Base-by-base conservation (phyloP, 768 basidiomycete species). In the Rhodotorula graminis region DNA sequence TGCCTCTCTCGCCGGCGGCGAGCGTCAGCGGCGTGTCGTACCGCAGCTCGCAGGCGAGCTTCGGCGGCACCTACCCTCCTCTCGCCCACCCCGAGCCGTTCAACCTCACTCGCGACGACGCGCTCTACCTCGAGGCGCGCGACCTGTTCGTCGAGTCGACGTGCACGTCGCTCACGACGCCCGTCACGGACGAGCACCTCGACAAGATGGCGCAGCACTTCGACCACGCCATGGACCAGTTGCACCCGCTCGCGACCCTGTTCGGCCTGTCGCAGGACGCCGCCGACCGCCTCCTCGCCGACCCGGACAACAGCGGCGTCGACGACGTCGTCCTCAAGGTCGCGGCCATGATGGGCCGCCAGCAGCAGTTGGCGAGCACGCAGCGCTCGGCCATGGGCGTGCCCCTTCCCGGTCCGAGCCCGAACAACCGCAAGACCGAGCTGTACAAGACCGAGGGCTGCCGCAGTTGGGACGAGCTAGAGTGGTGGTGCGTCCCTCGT, bases 401-500 rank as follows among this genome's bases (percentile, higher is more conserved):
- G 9, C 18, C 33, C 29, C 37, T 69, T 3, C 84, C 83, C 60
- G 91, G 91, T 0, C 92, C 92, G 25, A 92, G 90, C 73, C 90
- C 91, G 18, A 93, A 93, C 82, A 94, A 94, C 80, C 86, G 92
- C 77, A 94, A 94, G 83, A 82, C 93, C 37, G 91, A 90, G 27
- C 79, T 94, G 60, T 94, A 94, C 84, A 94, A 94, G 75, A 76
- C 75, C 27, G 75, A 76, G 60, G 55, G 72, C 1, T 76, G 75
- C 61, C 57, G 67, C 59, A 73, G 72, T 29, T 73, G 72, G 72
- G 72, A 69, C 61, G 73, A 74, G 69, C 67, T 66, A 37, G 58
- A 65, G 90, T 92, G 80, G 76, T 93, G 60, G 71, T 72, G n/a
- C 31, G 69, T 57, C 29, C 11, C 37, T n/a, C 19, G 3, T 42